A percentile compares a stretch with the other conserved stretches of the same genome.
phyloP scores from a whole-genome alignment of 2,329 filamentous ascomycete species.

The Tolypocladium tropicale region DNA sequence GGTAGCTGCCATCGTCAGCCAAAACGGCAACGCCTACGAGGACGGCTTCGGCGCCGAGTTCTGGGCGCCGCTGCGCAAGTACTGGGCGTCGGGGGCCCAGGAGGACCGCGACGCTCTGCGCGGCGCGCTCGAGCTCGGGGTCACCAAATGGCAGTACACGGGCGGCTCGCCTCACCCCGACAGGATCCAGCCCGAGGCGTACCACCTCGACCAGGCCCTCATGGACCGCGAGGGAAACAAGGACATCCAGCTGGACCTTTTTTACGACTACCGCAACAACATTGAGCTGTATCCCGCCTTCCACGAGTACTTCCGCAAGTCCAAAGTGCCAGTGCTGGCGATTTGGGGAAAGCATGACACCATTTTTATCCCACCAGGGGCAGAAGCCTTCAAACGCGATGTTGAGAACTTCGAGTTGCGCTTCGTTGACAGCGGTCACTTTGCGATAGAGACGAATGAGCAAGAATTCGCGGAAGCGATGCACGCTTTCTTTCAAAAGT shows the following conservation, averaged over 20 bases:
- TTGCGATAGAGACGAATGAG: conserved; percentile 31
- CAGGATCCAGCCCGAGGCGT: conserved; percentile 32
- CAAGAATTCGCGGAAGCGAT: conserved; percentile 11
- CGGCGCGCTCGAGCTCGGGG: conserved; percentile 21
- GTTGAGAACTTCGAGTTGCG: conserved; percentile 34
- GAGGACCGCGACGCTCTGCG: conserved; percentile 25
- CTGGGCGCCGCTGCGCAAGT: conserved; percentile 35
- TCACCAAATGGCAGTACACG: conserved; percentile 33
- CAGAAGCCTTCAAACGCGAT: conserved; percentile 43
- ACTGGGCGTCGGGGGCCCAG: conserved; percentile 29
- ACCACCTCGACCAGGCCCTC: conserved; percentile 40
- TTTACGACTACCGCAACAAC: conserved; percentile 48
- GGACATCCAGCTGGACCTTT: conserved; percentile 44
- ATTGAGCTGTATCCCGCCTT: conserved; percentile 41
- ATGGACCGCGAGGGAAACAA: conserved; percentile 37
- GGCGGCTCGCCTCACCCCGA: conserved; percentile 24
- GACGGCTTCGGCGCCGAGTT: conserved; percentile 41
- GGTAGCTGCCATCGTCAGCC: conserved; percentile 42
- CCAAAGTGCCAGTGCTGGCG: conserved; percentile 41
- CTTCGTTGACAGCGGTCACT: conserved; percentile 46
- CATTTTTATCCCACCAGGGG: conserved; percentile 39
- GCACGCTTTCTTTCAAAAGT: conserved; percentile 4
- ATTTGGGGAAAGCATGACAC: conserved; percentile 49
- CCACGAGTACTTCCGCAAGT: conserved; percentile 42
- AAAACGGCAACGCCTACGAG: conserved; percentile 52